Base-by-base conservation (phyloP, 1,284 basidiomycete species). In the Ustilago shanxiensis region DNA sequence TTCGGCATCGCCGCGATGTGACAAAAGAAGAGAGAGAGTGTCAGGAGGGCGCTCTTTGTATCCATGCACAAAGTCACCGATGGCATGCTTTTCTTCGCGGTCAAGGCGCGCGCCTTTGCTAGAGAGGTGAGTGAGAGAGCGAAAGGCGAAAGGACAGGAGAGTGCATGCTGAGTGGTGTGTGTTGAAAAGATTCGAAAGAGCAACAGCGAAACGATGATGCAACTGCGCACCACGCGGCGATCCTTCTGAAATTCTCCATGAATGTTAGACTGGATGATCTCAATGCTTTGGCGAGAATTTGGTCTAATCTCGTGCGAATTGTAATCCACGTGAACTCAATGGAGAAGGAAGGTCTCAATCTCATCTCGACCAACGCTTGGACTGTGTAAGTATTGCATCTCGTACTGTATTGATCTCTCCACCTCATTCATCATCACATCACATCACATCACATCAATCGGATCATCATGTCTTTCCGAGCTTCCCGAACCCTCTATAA, bases 401-500 rank as follows among this genome's bases (percentile, higher is more conserved):
- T n/a, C n/a, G n/a, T n/a, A n/a, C n/a, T n/a, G n/a, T n/a, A n/a
- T n/a, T n/a, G n/a, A n/a, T n/a, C n/a, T n/a, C n/a, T n/a, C n/a
- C n/a, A n/a, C n/a, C n/a, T 33, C 51, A 33, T 53, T 53, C 31
- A 31, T 18, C 51, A n/a, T n/a, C 13, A 22, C 51, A 31, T 5
- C 24, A 6, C 54, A 47, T n/a, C 33, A 33, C 3, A 58, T 51
- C 22, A 13, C 31, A 35, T 24, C 41, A 10, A 31, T 31, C 16
- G 53, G n/a, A 45, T 39, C 47, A 28, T 26, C 24, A 77, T 77
- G 75, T 69, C 76, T 29, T 58, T 82, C 39, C 76, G 80, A 28
- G 71, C 79, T 44, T 51, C 74, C 9, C 73, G 77, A 16, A 74
- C 66, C 50, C 72, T 82, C 53, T 60, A 77, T 6, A 71, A 82